Base-by-base conservation (phyloP, 148 eudicot genomes). In the Nyssa sinensis region DNA sequence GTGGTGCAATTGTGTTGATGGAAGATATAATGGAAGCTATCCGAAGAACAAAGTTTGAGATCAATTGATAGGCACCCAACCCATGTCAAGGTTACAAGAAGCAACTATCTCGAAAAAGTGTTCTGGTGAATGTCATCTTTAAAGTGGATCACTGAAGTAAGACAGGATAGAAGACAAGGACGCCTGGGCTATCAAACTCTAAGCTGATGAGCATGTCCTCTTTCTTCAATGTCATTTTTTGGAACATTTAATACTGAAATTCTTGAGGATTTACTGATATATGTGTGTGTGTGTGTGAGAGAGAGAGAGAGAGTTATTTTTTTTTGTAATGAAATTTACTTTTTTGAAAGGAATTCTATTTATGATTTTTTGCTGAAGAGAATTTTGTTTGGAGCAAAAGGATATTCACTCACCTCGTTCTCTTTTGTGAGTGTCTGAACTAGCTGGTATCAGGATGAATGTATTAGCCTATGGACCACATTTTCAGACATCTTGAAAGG, bases 21-120 rank as follows among this genome's bases (percentile, higher is more conserved):
- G 97, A 93, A 79, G 99, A 96, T 77, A 74, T 96, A 67, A 91
- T 93, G 99, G 96, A 89, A 81, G 98, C 97, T 29, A 82, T 96
- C 29, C 96, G 93, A 77, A 88, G 99, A 74, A 97, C 98, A 7
- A 96, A 91, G 75, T 96, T 84, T 47, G 99, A 98, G 24, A 91
- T 96, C 79, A 91, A 83, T n/a, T 72, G 83, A 79, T 60, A 81
- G 74, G 80, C 83, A 80, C 71, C 55, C 77, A 44, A 72, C 72
- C 72, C 70, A 86, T 31, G n/a, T n/a, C n/a, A n/a, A n/a, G n/a
- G 73, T 30, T 72, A 55, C 81, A 33, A 74, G 89, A 65, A 80
- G 87, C 84, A 88, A 86, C 81, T 94, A 96, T 77, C 86, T 96
- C 4, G 91, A 79, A 64, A 96, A 89, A 58, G 72, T 93, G 63